phyloP scores from a whole-genome alignment of 2,329 filamentous ascomycete genomes.

The Didymella sp. region DNA sequence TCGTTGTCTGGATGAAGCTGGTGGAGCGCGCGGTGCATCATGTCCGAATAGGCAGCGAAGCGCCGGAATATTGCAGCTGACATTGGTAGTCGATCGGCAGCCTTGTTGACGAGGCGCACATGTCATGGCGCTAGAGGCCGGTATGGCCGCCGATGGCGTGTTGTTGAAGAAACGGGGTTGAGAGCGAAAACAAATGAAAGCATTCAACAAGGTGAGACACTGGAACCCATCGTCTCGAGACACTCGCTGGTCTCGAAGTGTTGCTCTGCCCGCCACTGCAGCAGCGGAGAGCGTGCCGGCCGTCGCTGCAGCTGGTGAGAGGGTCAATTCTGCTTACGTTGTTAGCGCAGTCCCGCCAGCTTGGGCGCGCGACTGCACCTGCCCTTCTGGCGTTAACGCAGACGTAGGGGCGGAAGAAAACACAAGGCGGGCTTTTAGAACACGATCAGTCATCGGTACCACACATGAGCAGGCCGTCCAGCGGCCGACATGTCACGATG shows the following conservation, averaged over 20 bases:
- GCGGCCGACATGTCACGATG: background rate
- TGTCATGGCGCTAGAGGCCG: slow-evolving; percentile 21
- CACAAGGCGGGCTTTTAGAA: slow-evolving; percentile 4
- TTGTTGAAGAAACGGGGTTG: slow-evolving; percentile 3
- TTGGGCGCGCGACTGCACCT: slow-evolving; percentile 21
- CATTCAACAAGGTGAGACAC: slow-evolving; percentile 5
- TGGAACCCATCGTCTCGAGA: slow-evolving; percentile 1
- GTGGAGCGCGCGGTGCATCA: slow-evolving; percentile 6
- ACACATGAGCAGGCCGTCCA: background rate
- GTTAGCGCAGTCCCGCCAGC: slow-evolving; percentile 19
- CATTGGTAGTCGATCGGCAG: slow-evolving; percentile 27
- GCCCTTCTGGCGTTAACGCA: slow-evolving; percentile 23
- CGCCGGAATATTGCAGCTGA: slow-evolving; percentile 32
- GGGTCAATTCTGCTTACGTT: slow-evolving; percentile 23
- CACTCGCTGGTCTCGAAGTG: background rate
- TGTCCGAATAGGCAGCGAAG: slow-evolving; percentile 18
- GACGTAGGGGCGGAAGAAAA: slow-evolving; percentile 4
- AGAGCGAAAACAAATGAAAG: slow-evolving; percentile 12
- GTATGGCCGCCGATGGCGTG: slow-evolving; percentile 14
- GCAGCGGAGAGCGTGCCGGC: slow-evolving; percentile 3
- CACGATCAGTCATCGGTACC: slow-evolving; percentile 4
- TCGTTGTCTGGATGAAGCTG: slow-evolving; percentile 1
- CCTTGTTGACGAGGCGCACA: slow-evolving; percentile 13
- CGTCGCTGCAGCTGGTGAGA: slow-evolving; percentile 11
- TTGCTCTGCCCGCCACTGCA: background rate